A percentile compares a stretch with the other conserved stretches of the same genome.
These are phyloP conservation scores for Pseudonectria buxi DNA, from an alignment of 2,329 filamentous ascomycete genomes.

Conservation along the genomic window DNA sequence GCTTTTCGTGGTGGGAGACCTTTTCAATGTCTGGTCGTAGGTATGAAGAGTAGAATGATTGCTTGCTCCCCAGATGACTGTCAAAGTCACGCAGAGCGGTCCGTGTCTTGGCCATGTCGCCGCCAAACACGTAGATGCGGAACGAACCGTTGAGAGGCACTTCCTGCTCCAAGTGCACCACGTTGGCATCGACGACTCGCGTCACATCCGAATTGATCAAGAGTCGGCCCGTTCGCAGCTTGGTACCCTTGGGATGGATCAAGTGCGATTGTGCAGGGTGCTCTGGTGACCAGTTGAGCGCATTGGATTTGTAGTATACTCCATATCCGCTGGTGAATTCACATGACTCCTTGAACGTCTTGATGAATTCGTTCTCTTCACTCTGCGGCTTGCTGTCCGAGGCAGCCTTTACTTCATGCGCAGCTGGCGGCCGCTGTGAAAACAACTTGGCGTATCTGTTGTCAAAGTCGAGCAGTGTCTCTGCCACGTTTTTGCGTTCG, in stretches of 20 bases:
- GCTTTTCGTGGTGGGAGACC: slow-evolving; percentile 69
- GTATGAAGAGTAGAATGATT: slow-evolving; percentile 67
- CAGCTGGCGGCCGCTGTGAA: slow-evolving; percentile 67
- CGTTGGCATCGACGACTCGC: slow-evolving; percentile 79
- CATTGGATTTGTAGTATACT: slow-evolving; percentile 75
- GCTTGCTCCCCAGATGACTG: slow-evolving; percentile 53
- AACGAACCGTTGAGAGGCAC: slow-evolving; percentile 84
- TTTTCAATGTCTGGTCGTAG: slow-evolving; percentile 51
- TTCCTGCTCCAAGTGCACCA: slow-evolving; percentile 85
- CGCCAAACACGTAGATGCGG: slow-evolving; percentile 81
- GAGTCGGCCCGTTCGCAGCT: slow-evolving; percentile 65
- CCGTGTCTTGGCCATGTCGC: slow-evolving; percentile 52
- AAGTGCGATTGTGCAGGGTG: slow-evolving; percentile 66
- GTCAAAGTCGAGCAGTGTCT: slow-evolving; percentile 80
- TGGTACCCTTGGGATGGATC: slow-evolving; percentile 59
- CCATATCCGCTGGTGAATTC: slow-evolving; percentile 92
- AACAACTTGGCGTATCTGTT: slow-evolving; percentile 86
- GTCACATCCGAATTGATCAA: slow-evolving; percentile 77
- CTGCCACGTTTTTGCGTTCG: slow-evolving; percentile 78
- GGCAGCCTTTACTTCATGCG: slow-evolving; percentile 65
- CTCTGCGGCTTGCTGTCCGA: slow-evolving; percentile 29
- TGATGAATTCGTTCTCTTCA: slow-evolving; percentile 74
- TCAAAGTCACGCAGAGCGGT: slow-evolving; percentile 66
- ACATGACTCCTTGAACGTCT: slow-evolving; percentile 84
- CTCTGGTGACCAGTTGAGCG: slow-evolving; percentile 71